Conservation (phyloP, 2,329 filamentous ascomycete species). For the Akanthomyces dipterigenus region DNA sequence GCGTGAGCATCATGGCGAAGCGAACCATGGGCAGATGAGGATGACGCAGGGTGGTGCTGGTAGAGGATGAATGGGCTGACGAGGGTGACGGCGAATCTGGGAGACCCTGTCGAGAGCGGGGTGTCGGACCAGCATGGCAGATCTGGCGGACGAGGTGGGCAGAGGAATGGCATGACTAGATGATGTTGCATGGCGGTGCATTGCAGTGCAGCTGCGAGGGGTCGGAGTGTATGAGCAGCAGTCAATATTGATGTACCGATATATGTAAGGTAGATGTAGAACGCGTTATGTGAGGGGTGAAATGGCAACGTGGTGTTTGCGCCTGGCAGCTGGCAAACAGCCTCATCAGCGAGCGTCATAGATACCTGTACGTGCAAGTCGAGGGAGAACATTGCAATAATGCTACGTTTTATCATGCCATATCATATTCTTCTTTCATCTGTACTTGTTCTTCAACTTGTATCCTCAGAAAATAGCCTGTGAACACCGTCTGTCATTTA, state of each 20-base stretch:
- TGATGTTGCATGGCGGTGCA: neutral
- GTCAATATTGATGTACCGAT: neutral
- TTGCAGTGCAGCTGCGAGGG: neutral
- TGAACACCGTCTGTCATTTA: too few species aligned
- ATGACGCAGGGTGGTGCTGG: slow-evolving; percentile 7
- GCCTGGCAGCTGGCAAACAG: neutral
- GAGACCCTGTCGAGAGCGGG: neutral
- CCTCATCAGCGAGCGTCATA: neutral
- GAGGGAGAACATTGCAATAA: too few species aligned
- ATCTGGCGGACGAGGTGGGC: neutral
- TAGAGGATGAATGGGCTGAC: slow-evolving; percentile 3
- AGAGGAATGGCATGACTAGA: neutral
- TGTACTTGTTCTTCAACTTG: neutral
- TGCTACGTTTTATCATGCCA: too few species aligned
- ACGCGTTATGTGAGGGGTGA: neutral
- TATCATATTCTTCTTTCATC: neutral
- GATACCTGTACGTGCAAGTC: neutral
- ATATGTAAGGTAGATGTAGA: neutral
- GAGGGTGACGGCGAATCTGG: neutral
- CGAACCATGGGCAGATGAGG: neutral
- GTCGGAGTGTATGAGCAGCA: neutral
- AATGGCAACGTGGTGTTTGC: neutral
- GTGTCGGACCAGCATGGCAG: neutral
- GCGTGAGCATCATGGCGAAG: neutral
- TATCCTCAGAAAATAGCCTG: too few species aligned